phyloP scores from a whole-genome alignment of 2,329 filamentous ascomycete genomes.

The Pseudopyricularia javanii region DNA sequence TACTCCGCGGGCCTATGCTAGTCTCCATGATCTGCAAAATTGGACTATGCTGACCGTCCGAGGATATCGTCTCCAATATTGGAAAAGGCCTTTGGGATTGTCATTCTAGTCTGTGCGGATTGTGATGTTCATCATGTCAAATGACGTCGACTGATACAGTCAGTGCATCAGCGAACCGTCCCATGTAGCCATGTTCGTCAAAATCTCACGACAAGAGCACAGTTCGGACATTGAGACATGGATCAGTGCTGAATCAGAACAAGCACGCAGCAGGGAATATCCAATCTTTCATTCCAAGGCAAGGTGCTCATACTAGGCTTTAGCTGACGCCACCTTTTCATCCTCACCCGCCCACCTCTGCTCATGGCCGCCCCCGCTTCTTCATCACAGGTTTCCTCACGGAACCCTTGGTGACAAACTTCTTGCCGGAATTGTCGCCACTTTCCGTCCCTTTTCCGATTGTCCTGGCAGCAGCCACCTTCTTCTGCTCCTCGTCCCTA shows the following conservation, averaged over 20 bases:
- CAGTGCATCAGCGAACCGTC: neutral
- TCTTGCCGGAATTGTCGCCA: slow-evolving; percentile 31
- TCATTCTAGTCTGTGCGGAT: too few relatives aligned
- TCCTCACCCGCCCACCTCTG: neutral
- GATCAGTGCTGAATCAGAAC: too few relatives aligned
- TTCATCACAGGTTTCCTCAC: slow-evolving; percentile 50
- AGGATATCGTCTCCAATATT: too few relatives aligned
- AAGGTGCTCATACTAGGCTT: neutral
- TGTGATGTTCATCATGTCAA: too few relatives aligned
- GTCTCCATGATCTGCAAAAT: too few relatives aligned
- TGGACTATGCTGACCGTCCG: too few relatives aligned
- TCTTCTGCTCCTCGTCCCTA: slow-evolving; percentile 44
- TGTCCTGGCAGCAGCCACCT: slow-evolving; percentile 34
- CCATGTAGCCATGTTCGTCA: neutral
- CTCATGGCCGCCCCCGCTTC: slow-evolving; percentile 6
- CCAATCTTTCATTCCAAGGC: neutral
- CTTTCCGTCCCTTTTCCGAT: slow-evolving; percentile 27
- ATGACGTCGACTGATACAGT: neutral
- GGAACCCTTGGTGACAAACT: slow-evolving; percentile 47
- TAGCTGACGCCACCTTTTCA: neutral
- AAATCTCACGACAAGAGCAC: neutral
- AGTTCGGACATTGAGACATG: neutral
- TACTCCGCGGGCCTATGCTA: too few relatives aligned
- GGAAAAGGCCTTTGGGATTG: too few relatives aligned
- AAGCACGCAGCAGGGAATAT: neutral